Evolutionary conservation across 805 yeast species (phyloP).

Genomic region (Spathaspora passalidarum): DNA sequence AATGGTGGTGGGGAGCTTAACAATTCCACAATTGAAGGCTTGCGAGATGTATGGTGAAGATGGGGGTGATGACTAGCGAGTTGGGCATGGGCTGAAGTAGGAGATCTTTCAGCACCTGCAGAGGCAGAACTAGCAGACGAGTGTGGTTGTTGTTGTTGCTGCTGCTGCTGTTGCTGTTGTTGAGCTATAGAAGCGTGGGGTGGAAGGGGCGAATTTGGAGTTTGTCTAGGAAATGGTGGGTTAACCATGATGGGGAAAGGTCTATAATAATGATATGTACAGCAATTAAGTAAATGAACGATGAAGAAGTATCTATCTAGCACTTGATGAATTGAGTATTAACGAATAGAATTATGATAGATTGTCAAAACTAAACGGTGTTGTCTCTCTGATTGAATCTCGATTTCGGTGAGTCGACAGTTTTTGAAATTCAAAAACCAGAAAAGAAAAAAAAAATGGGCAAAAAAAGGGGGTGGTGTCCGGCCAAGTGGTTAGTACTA

Average conservation of each 20-base stretch:
- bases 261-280: neutral
- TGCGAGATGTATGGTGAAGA: constrained; percentile 24
- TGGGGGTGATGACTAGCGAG: constrained; percentile 3
- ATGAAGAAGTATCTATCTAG: neutral
- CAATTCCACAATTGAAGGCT: constrained; percentile 72
- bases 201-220: constrained; percentile 13
- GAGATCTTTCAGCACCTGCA: neutral
- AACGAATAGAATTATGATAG: neutral
- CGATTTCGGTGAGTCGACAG: neutral
- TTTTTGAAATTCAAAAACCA: too few species aligned
- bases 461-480: neutral
- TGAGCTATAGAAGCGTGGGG: constrained; percentile 1
- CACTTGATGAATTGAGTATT: neutral
- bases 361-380: neutral
- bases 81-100: constrained; percentile 4
- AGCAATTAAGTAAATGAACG: neutral
- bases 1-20: constrained; percentile 74
- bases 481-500: neutral
- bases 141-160: constrained; percentile 2
- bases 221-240: constrained; percentile 17
- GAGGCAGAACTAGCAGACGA: constrained; percentile 1
- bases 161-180: neutral
- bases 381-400: neutral
- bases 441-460: neutral
- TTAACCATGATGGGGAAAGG: constrained; percentile 13